phyloP scores from a whole-genome alignment of 2,329 filamentous ascomycete species.

The Cladosporium sp. region DNA sequence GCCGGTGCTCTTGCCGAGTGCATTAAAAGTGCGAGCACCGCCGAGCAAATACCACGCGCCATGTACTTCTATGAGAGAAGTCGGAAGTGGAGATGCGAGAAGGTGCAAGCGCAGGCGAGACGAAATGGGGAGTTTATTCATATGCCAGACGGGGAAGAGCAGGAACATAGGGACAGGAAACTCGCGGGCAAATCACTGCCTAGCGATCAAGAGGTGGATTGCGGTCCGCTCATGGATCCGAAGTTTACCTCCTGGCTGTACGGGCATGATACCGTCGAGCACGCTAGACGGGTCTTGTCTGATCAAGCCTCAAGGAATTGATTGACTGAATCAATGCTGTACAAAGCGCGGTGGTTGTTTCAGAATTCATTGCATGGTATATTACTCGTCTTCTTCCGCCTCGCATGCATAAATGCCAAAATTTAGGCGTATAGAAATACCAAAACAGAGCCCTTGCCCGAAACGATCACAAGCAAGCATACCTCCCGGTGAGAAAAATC shows the following conservation, averaged over 20 bases:
- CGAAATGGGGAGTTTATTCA: slow-evolving; percentile 7
- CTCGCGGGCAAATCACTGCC: background rate
- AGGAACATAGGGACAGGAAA: slow-evolving; percentile 5
- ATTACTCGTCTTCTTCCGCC: too few relatives aligned
- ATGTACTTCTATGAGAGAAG: slow-evolving; percentile 9
- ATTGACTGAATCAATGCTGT: too few relatives aligned
- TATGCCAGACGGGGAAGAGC: slow-evolving; percentile 7
- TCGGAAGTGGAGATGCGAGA: slow-evolving; percentile 11
- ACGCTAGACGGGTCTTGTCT: background rate
- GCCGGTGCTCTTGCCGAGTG: slow-evolving; percentile 9
- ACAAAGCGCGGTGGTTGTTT: too few relatives aligned
- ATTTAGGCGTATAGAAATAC: too few relatives aligned
- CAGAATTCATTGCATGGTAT: too few relatives aligned
- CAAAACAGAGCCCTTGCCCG: too few relatives aligned
- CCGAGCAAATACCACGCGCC: background rate
- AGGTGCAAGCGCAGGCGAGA: slow-evolving; percentile 8
- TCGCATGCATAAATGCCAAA: too few relatives aligned
- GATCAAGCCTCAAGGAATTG: too few relatives aligned
- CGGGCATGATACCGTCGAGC: slow-evolving; percentile 3
- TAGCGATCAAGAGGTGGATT: slow-evolving; percentile 1
- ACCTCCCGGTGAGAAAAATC: too few relatives aligned
- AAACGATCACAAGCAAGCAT: too few relatives aligned
- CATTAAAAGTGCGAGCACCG: background rate
- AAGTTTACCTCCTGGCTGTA: slow-evolving; percentile 4
- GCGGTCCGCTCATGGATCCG: slow-evolving; percentile 6